Evolutionary conservation across 208 protist genomes (phyloP).

Genomic region (Perkinsela sp.): DNA sequence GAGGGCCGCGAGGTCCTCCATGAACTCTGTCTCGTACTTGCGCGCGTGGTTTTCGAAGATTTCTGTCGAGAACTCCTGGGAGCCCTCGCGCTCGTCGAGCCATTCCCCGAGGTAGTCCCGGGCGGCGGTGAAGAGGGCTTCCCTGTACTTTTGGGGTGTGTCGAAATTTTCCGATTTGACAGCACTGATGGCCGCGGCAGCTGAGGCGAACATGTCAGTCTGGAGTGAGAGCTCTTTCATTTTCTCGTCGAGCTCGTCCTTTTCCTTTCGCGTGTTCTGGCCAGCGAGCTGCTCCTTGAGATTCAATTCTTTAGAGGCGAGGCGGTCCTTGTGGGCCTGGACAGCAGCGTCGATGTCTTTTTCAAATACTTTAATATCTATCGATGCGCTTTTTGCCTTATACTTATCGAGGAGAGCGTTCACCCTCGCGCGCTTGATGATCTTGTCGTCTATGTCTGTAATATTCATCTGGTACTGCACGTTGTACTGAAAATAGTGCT

Average conservation of each 20-base stretch:
- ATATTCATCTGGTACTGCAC: constrained; percentile 85
- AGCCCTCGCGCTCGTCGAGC: constrained; percentile 31
- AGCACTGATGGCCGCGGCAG: constrained; percentile 17
- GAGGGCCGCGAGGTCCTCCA: constrained; percentile 66
- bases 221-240: constrained; percentile 32
- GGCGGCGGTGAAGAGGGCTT: constrained; percentile 17
- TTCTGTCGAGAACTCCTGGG: constrained; percentile 22
- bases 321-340: constrained; percentile 8
- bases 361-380: constrained; percentile 10
- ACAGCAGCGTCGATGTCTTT: constrained; percentile 19
- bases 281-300: constrained; percentile 14
- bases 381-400: constrained; percentile 9
- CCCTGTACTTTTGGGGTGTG: constrained; percentile 10
- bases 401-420: constrained; percentile 54
- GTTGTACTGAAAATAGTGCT: constrained; percentile 79
- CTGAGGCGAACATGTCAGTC: constrained; percentile 19
- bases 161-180: constrained; percentile 5
- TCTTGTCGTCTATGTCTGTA: constrained; percentile 98
- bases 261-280: constrained; percentile 13
- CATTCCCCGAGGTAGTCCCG: constrained; percentile 35
- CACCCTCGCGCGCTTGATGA: constrained; percentile 72
- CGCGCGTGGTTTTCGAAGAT: constrained; percentile 60
- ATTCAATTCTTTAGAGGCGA: constrained; percentile 11
- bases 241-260: constrained; percentile 37
- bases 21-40: constrained; percentile 64